Percentiles rank a stretch among this genome's conserved stretches.
Evolutionary conservation across 805 yeast genomes (phyloP).

Genomic region (Metschnikowia dekortorum): DNA sequence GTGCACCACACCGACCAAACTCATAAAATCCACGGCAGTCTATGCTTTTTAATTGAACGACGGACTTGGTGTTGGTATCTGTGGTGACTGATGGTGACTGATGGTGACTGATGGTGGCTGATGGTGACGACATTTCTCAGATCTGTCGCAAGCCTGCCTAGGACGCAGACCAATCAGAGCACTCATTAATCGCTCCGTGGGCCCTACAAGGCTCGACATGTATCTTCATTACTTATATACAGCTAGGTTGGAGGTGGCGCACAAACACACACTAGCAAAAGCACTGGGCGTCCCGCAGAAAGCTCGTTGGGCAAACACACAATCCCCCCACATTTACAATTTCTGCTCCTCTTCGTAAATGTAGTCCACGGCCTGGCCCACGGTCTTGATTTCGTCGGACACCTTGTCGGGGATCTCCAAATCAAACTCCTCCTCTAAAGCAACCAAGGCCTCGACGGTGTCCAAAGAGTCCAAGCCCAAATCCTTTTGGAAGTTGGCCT

Average conservation of each 20-base stretch:
- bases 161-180: not conserved
- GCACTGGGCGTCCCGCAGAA: not conserved
- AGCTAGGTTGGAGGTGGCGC: not conserved
- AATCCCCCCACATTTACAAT: constrained; percentile 18
- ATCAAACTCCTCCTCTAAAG: constrained; percentile 75
- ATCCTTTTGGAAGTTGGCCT: constrained; percentile 60
- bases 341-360: constrained; percentile 60
- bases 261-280: not conserved
- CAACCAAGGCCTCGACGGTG: constrained; percentile 92
- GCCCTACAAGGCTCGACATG: not conserved
- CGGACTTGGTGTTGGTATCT: too few relatives aligned
- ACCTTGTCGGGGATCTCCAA: constrained; percentile 84
- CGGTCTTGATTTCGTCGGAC: constrained; percentile 90
- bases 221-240: constrained; percentile 1
- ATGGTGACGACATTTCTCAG: too few relatives aligned
- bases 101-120: too few relatives aligned
- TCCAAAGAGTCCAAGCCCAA: constrained; percentile 91
- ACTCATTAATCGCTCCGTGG: not conserved
- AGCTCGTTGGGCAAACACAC: not conserved
- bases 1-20: too few relatives aligned
- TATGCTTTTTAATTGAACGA: too few relatives aligned
- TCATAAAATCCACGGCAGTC: not conserved
- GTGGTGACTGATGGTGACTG: too few relatives aligned
- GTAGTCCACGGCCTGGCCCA: constrained; percentile 89
- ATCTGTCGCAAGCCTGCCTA: too few relatives aligned